A percentile compares a stretch with the other conserved stretches of the same genome.
phyloP scores from a whole-genome alignment of 768 basidiomycete genomes.

The Lepiota brunneoincarnata region DNA sequence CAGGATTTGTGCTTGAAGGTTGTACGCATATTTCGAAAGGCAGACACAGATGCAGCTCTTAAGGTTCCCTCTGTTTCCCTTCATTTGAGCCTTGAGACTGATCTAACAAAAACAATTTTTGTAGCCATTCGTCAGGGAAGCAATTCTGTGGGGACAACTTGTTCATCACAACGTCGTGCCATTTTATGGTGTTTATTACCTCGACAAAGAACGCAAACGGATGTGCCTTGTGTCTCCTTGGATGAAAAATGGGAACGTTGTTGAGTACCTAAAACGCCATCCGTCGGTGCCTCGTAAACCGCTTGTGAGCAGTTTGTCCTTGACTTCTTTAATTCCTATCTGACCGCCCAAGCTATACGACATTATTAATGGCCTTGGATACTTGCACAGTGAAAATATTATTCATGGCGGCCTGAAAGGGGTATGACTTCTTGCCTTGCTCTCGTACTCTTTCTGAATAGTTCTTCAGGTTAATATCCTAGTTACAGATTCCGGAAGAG shows the following conservation, averaged over 20 bases:
- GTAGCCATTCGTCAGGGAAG: conserved; percentile 13
- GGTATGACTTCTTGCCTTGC: conserved; percentile 4
- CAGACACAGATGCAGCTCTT: conserved; percentile 14
- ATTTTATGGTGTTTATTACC: conserved; percentile 5
- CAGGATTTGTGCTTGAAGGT: conserved; percentile 21
- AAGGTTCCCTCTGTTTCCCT: conserved; percentile 16
- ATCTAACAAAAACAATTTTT: too few species aligned
- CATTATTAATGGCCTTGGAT: conserved; percentile 14
- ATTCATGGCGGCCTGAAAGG: conserved; percentile 20
- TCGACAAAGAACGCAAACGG: not conserved
- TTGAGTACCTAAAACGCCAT: not conserved
- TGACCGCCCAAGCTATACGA: conserved; percentile 6
- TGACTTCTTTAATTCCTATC: not conserved
- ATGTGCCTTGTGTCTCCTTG: conserved; percentile 7
- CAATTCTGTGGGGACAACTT: conserved; percentile 7
- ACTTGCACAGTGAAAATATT: conserved; percentile 15
- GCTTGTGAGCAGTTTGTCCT: not conserved
- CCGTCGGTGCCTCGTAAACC: not conserved
- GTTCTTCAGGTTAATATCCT: conserved; percentile 18
- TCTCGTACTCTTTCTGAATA: not conserved
- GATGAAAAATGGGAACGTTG: conserved; percentile 9
- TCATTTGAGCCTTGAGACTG: not conserved
- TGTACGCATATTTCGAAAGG: conserved; percentile 20
- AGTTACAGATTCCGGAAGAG: conserved; percentile 8
- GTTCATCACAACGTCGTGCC: conserved; percentile 7